Conservation (phyloP, 257 asterid species). For the Ophiorrhiza pumila region DNA sequence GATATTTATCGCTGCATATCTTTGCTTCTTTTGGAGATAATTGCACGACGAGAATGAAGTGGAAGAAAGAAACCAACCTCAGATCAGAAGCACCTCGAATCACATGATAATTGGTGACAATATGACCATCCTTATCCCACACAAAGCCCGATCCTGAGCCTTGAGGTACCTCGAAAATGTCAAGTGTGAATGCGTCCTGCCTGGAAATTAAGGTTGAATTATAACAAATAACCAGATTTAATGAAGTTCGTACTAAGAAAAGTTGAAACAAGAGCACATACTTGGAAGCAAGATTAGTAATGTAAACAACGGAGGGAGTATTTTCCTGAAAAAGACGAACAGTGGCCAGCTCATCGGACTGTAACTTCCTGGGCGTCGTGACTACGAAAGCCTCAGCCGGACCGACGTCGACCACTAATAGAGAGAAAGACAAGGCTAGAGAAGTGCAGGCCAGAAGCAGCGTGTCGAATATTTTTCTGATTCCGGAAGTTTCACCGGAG, state of each 20-base stretch:
- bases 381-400: constrained; percentile 77
- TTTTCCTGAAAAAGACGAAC: constrained; percentile 88
- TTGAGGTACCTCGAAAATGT: constrained; percentile 93
- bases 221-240: too few relatives aligned
- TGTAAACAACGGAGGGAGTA: constrained; percentile 92
- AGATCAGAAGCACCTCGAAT: constrained; percentile 99
- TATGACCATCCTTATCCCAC: constrained; percentile 78
- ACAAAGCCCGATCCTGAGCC: constrained; percentile 98
- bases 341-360: constrained; percentile 91
- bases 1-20: neutral
- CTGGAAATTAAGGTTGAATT: constrained; percentile 28
- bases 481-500: constrained; percentile 27
- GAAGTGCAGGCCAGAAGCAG: constrained; percentile 70
- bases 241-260: too few relatives aligned
- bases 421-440: constrained; percentile 67
- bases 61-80: constrained; percentile 36
- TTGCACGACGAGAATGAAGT: neutral
- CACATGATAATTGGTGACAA: constrained; percentile 94
- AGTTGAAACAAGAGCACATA: constrained; percentile 6
- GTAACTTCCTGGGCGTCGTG: constrained; percentile 67
- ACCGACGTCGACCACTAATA: constrained; percentile 61
- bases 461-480: constrained; percentile 56
- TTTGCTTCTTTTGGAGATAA: neutral
- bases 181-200: constrained; percentile 93
- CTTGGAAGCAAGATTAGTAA: constrained; percentile 92